Evolutionary conservation across 768 basidiomycete genomes (phyloP).

Genomic region (Boletus sp.): DNA sequence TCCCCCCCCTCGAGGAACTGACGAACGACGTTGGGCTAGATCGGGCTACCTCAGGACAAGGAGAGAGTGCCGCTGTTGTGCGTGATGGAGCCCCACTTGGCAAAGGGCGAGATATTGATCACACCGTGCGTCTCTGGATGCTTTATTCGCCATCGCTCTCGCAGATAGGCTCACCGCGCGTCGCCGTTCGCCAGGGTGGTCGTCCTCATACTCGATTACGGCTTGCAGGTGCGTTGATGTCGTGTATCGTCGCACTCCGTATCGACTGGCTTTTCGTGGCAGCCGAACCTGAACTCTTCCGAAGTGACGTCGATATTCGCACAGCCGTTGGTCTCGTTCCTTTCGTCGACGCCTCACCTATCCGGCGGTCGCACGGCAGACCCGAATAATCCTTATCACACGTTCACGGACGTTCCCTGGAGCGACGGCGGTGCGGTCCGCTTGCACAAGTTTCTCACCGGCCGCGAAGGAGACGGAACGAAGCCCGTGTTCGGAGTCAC

Average conservation of each 20-base stretch:
- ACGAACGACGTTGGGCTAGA: slow-evolving; percentile 40
- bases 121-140: slow-evolving; percentile 71
- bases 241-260: not conserved
- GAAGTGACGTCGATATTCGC: slow-evolving; percentile 85
- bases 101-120: slow-evolving; percentile 68
- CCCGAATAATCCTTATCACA: slow-evolving; percentile 53
- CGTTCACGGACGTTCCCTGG: slow-evolving; percentile 52
- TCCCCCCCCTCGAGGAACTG: not conserved
- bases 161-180: not conserved
- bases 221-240: slow-evolving; percentile 50
- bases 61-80: slow-evolving; percentile 72
- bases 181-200: slow-evolving; percentile 56
- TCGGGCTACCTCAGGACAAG: slow-evolving; percentile 75
- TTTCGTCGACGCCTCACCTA: slow-evolving; percentile 58
- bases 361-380: slow-evolving; percentile 53
- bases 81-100: slow-evolving; percentile 74
- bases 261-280: not conserved
- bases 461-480: slow-evolving; percentile 76
- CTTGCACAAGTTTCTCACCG: slow-evolving; percentile 80
- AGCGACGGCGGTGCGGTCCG: slow-evolving; percentile 41
- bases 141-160: not conserved
- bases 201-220: slow-evolving; percentile 78
- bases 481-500: slow-evolving; percentile 90
- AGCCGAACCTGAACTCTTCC: slow-evolving; percentile 77
- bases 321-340: slow-evolving; percentile 74